Base-by-base conservation (phyloP, 805 yeast genomes). In the Clavispora santaluciae region DNA sequence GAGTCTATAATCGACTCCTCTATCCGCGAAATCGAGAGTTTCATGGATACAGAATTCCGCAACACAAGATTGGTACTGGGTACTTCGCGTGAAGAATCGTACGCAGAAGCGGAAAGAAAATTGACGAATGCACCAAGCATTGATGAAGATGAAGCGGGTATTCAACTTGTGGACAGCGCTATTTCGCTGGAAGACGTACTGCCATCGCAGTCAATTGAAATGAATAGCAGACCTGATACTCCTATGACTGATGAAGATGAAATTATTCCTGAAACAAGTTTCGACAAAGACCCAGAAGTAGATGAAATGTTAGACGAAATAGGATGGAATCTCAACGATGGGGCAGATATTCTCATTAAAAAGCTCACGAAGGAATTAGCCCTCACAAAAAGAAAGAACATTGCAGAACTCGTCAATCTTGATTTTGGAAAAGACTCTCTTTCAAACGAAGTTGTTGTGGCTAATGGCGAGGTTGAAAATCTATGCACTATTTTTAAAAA, bases 221-320 rank as follows among this genome's bases (percentile, higher is more conserved):
- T 31, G 8, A 26, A 39, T 15, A 39, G 36, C 10, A 25, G 38
- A 18, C 21, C 36, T 12, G 40, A 21, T 24, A 16, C 33, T 10
- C 39, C 39, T 15, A 4, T 12, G 5, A 15, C 33, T 9, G 33
- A 34, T 33, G 39, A 42, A 24, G 36, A 28, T 8, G 20, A 15
- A 39, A 34, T 16, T 13, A 9, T 20, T 5, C 9, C 37, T 4
- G 46, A 39, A 9, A 30, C 35, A n/a, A 40, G 44, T 5, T 23
- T 49, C 7, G 70, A 64, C 29, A 62, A 58, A 23, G 73, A 67
- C 39, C 57, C 73, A 0, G 78, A 72, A 41, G 55, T 74, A 22
- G 83, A 80, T 36, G 95, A 86, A 45, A 60, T 87, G 11, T 74
- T 90, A 42, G 86, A 83, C 22, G 91, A 86, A 45, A 72, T 89